phyloP scores from a whole-genome alignment of 139 green algal genomes.

The Micractinium conductrix region DNA sequence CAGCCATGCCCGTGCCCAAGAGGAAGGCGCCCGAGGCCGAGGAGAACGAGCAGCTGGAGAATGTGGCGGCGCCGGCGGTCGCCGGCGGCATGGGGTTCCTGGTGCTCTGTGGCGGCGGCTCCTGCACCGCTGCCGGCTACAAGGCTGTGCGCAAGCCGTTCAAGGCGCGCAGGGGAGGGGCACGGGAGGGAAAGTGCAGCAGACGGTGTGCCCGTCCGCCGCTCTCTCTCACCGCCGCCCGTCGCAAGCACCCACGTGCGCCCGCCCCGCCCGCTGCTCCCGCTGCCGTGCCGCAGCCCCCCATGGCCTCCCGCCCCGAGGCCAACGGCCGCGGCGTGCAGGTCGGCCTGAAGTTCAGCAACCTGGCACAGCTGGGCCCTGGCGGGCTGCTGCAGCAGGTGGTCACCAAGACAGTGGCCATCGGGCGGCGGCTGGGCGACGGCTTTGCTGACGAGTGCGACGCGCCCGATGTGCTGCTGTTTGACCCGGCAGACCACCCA shows the following conservation, averaged over 20 bases:
- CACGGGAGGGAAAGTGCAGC: too few relatives aligned
- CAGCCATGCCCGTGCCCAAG: background rate
- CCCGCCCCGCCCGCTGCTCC: background rate
- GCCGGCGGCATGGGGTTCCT: background rate
- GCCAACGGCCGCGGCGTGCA: constrained; percentile 23
- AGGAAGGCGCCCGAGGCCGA: constrained; percentile 8
- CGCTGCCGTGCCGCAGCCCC: background rate
- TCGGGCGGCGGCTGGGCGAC: constrained; percentile 20
- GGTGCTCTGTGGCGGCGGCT: background rate
- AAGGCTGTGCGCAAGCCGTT: constrained; percentile 26
- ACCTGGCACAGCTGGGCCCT: background rate
- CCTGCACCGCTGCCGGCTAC: background rate
- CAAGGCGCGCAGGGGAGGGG: too few relatives aligned
- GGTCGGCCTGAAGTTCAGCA: constrained; percentile 8
- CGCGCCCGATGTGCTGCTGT: constrained; percentile 26
- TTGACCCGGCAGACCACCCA: constrained; percentile 27
- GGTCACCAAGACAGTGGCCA: constrained; percentile 10
- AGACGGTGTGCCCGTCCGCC: background rate
- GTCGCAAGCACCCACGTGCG: too few relatives aligned
- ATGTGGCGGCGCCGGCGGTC: background rate
- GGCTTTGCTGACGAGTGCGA: background rate
- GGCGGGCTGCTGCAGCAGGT: constrained; percentile 17
- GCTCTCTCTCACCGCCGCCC: background rate
- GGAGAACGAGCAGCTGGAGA: constrained; percentile 28
- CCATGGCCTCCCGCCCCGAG: constrained; percentile 18